Base-by-base conservation (phyloP, 371 early-diverging fungal genomes). In the Lichtheimia ornata region DNA sequence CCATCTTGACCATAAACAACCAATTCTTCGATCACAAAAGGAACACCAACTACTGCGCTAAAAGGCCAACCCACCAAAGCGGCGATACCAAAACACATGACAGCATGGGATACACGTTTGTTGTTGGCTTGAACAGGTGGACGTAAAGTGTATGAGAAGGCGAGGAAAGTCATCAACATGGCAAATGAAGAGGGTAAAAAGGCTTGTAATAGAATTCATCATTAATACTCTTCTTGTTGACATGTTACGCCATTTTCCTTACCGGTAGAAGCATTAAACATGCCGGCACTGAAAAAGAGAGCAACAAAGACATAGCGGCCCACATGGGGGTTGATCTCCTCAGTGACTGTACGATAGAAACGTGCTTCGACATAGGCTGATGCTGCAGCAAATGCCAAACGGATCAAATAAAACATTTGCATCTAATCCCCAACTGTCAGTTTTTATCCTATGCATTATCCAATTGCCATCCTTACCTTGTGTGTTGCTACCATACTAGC, bases 1-100 rank as follows among this genome's bases (percentile, higher is more conserved):
- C 65, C 64, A 50, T 82, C 78, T 24, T 73, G 68, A 25, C 78
- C 76, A 66, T 77, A 79, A 17, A 91, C 70, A 5, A 86, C 30
- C 12, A 95, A 17, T 60, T 91, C 91, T 65, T 94, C 92, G 18
- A 91, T 56, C 2, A 77, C 87, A 76, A 91, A 91, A 24, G 95
- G 95, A 14, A 95, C 63, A 0, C 89, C 93, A 4, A 88, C 72
- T 0, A 88, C 83, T 1, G 84, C 92, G 50, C 86, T 76, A 67
- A 96, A 97, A 12, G 97, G 98, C 97, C 98, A 96, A 4, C 95
- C 97, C 11, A 85, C 74, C 11, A 89, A 64, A 2, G 87, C 86
- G 18, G 90, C 94, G n/a, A 88, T 53, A 4, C 83, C 92, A 50
- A 90, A 74, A 68, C 83, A 86, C 24, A 84, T 73, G 3, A 90